These are phyloP conservation scores for Picochlorum sp. DNA, from an alignment of 139 green algal genomes.

Conservation along the genomic window DNA sequence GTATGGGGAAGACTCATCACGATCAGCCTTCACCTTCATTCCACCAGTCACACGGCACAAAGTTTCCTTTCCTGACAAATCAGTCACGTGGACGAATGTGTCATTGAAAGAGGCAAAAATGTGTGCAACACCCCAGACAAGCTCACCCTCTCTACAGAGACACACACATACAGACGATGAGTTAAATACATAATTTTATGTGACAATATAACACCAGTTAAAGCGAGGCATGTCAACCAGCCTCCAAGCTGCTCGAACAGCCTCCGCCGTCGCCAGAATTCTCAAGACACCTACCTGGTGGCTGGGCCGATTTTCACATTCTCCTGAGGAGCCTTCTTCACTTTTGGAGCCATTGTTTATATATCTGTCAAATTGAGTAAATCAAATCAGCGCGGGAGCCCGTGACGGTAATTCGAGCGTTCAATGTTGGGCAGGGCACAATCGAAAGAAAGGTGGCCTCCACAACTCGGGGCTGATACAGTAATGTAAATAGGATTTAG, in stretches of 20 bases:
- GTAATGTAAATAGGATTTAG: too few relatives aligned
- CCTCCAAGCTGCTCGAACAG: background rate
- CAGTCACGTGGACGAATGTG: constrained; percentile 99
- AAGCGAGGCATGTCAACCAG: too few relatives aligned
- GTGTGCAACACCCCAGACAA: constrained; percentile 97
- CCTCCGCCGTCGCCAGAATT: background rate
- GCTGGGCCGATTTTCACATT: constrained; percentile 9
- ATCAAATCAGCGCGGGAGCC: background rate
- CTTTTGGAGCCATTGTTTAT: constrained; percentile 7
- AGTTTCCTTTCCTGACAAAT: constrained; percentile 98
- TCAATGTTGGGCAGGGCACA: constrained; percentile 7
- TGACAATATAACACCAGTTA: too few relatives aligned
- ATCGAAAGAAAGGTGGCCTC: background rate
- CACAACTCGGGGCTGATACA: constrained; percentile 2
- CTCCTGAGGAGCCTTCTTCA: constrained; percentile 12
- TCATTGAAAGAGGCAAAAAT: constrained; percentile 99
- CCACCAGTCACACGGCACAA: constrained; percentile 92
- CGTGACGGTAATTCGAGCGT: constrained; percentile 4
- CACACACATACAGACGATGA: too few relatives aligned
- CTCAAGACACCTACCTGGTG: constrained; percentile 6
- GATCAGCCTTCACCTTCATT: constrained; percentile 99
- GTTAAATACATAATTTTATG: too few relatives aligned
- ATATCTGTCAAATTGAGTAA: constrained; percentile 3
- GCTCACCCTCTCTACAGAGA: constrained; percentile 78
- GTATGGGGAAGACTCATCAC: constrained; percentile 98